Evolutionary conservation across 805 yeast genomes (phyloP), one percentile per base, ranked within the genome.

Genomic region (Saccharomycopsis sp.): DNA sequence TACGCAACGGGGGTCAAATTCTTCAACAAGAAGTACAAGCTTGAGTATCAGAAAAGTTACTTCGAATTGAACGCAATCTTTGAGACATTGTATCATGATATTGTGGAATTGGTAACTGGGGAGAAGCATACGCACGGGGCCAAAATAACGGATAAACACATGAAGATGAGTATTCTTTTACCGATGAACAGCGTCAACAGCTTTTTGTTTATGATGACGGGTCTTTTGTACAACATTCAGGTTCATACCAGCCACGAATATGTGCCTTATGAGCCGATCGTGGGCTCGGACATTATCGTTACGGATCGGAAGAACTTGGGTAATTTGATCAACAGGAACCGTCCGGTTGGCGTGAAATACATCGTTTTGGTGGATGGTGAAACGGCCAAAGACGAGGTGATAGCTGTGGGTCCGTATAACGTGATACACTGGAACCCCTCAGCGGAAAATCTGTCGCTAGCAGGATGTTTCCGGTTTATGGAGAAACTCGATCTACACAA

Each of bases 141-240:
- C 38, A 29, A 29, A 12, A 29, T 29, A 5, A 29, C 38, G 9
- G 49, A 19, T 17, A 44, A 44, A 12, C 19, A 47, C 2, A 15
- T 57, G 9, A 50, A 9, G 8, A 49, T 59, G 20, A 59, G 63
- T 2, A 22, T 50, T 1, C 55, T 53, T 3, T 23, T 62, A 24
- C 64, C 64, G 17, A 19, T 25, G 15, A 55, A 62, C 49, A 20
- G 53, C 2, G 53, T 34, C 19, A 44, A 57, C 5, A 51, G 50
- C 35, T 55, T 62, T 42, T 12, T 62, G 22, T 12, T 56, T 19
- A 22, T 55, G 15, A 57, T 62, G 62, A 22, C 64, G 2, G 55
- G 64, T 52, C 57, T 59, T 52, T 15, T 62, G n/a, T 54, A 55
- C 56, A 59, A 53, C 19, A 19, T 57, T 9, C 52, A 56, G 24